A percentile compares a stretch with the other conserved stretches of the same genome.
Conservation (phyloP, 2,329 filamentous ascomycete genomes). For the Lizonia empirigonia region DNA sequence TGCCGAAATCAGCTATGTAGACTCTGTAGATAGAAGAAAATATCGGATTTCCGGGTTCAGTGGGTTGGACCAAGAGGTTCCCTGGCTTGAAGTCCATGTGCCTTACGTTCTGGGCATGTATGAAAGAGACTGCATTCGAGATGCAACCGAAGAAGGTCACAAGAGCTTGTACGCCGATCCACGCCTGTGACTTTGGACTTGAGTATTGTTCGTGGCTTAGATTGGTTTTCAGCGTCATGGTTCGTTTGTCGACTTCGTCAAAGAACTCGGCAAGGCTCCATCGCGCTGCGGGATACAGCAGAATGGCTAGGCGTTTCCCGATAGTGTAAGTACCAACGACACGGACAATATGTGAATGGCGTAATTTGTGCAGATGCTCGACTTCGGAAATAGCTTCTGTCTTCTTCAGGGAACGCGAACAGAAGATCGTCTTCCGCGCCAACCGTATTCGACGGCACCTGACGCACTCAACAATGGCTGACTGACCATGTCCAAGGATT, state of each 20-base stretch:
- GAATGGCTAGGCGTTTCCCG: neutral
- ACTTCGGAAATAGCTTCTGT: constrained; percentile 20
- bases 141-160: constrained; percentile 17
- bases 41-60: neutral
- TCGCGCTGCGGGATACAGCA: neutral
- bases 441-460: constrained; percentile 22
- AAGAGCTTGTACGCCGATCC: neutral
- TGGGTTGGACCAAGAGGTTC: constrained; percentile 24
- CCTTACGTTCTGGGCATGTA: constrained; percentile 20
- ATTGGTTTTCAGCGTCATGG: too few species aligned
- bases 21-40: constrained; percentile 11
- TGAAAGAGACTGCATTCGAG: constrained; percentile 14
- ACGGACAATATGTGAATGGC: constrained; percentile 24
- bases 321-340: constrained; percentile 24
- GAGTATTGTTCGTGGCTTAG: too few species aligned
- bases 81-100: constrained; percentile 34
- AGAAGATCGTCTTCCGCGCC: constrained; percentile 22
- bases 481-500: constrained; percentile 7
- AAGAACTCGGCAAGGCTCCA: neutral
- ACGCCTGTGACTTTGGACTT: constrained; percentile 1
- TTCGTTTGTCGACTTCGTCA: too few species aligned
- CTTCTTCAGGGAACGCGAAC: neutral
- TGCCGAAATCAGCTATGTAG: constrained; percentile 31
- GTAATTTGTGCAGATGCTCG: constrained; percentile 19
- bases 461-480: constrained; percentile 26